phyloP scores from a whole-genome alignment of 129 eudicot genomes.

The Saussurea involucrata region DNA sequence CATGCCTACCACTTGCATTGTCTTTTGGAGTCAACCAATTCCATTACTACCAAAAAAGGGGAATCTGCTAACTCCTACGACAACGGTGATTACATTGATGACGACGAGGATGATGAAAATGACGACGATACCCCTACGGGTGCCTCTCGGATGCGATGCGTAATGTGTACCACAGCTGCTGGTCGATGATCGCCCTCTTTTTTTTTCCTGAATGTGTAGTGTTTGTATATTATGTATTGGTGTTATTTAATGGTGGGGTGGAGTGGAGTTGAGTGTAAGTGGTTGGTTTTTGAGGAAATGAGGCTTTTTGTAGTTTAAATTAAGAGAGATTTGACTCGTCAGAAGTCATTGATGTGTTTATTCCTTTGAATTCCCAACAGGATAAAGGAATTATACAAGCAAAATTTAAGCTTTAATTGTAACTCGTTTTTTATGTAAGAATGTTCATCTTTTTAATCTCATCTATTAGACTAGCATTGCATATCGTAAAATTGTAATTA shows the following conservation, averaged over 20 bases:
- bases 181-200: conserved; percentile 34
- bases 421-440: neutral
- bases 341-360: conserved; percentile 21
- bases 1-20: conserved; percentile 89
- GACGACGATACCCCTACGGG: conserved; percentile 37
- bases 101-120: conserved; percentile 51
- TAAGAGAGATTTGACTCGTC: conserved; percentile 15
- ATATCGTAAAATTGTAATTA: too few species aligned
- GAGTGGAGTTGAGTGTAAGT: conserved; percentile 17
- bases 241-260: conserved; percentile 23
- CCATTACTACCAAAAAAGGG: conserved; percentile 45
- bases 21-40: conserved; percentile 62
- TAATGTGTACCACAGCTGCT: conserved; percentile 93
- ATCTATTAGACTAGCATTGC: too few species aligned
- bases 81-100: conserved; percentile 57
- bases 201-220: neutral
- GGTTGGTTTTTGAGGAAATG: conserved; percentile 14
- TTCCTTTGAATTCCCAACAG: conserved; percentile 4
- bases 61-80: conserved; percentile 39
- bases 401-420: neutral
- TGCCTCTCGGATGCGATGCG: conserved; percentile 66
- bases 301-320: conserved; percentile 31
- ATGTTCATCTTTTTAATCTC: neutral
- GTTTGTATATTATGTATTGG: conserved; percentile 35
- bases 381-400: conserved; percentile 14